Percentiles rank a stretch among this genome's conserved stretches.
Evolutionary conservation across 345 rosid genomes (phyloP).

Genomic region (Kernera saxatilis): DNA sequence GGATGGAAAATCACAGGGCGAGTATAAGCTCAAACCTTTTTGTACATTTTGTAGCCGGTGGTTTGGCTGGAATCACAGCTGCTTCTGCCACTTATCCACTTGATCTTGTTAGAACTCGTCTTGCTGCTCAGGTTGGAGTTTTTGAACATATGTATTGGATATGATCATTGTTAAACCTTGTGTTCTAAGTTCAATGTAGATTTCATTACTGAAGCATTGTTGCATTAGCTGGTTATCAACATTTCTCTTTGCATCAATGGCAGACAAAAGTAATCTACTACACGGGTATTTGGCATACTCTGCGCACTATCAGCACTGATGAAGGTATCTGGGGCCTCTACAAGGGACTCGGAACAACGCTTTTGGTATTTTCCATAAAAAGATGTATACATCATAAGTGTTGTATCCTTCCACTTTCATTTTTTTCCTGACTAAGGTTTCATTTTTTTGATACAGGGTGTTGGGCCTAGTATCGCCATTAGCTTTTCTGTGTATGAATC

Average conservation of each 20-base stretch:
- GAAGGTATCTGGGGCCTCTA: slow-evolving; percentile 84
- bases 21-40: slow-evolving; percentile 49
- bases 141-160: not conserved
- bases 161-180: not conserved
- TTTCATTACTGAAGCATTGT: not conserved
- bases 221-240: slow-evolving; percentile 8
- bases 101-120: slow-evolving; percentile 97
- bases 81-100: slow-evolving; percentile 92
- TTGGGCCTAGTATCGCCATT: slow-evolving; percentile 89
- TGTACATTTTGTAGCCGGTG: slow-evolving; percentile 79
- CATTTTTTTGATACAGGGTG: slow-evolving; percentile 46
- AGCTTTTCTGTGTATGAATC: slow-evolving; percentile 85
- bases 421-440: not conserved
- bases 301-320: slow-evolving; percentile 61
- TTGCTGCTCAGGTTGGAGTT: slow-evolving; percentile 80
- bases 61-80: slow-evolving; percentile 95
- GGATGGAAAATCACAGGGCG: slow-evolving; percentile 40
- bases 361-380: slow-evolving; percentile 45
- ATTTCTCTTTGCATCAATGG: slow-evolving; percentile 2
- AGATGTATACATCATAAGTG: not conserved
- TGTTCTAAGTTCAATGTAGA: not conserved
- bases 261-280: slow-evolving; percentile 82
- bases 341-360: slow-evolving; percentile 92
- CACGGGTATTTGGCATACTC: slow-evolving; percentile 74
- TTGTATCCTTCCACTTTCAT: not conserved